Percentiles rank a stretch among this genome's conserved stretches.
These are phyloP conservation scores for Coffea eugenioides DNA, from an alignment of 257 asterid genomes.

Conservation along the genomic window DNA sequence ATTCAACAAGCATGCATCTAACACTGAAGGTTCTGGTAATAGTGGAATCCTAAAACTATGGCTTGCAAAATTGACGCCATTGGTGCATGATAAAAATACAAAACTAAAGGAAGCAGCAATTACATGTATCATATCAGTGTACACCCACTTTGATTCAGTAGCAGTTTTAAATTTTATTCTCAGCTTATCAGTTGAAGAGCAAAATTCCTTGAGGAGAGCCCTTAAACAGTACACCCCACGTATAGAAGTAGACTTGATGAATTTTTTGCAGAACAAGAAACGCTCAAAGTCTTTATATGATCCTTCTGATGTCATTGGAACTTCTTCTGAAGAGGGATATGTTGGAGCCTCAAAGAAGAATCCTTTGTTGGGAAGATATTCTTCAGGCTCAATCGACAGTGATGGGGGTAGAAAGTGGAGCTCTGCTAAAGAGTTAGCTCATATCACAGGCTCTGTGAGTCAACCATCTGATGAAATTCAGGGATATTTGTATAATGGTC, in stretches of 20 bases:
- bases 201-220: conserved; percentile 89
- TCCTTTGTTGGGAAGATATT: conserved; percentile 78
- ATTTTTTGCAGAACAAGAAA: conserved; percentile 83
- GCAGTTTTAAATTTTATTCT: conserved; percentile 81
- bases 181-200: conserved; percentile 94
- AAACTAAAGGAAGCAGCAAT: conserved; percentile 93
- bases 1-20: conserved; percentile 75
- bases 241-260: conserved; percentile 96
- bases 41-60: conserved; percentile 90
- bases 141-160: conserved; percentile 77
- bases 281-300: conserved; percentile 88
- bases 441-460: conserved; percentile 30
- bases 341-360: conserved; percentile 63
- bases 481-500: conserved; percentile 42
- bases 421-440: conserved; percentile 39
- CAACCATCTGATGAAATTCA: conserved; percentile 56
- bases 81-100: conserved; percentile 86
- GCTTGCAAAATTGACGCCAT: conserved; percentile 88
- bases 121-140: conserved; percentile 86
- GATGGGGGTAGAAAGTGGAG: conserved; percentile 92
- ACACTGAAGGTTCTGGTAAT: conserved; percentile 78
- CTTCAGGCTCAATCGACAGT: conserved; percentile 86
- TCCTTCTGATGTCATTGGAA: conserved; percentile 80
- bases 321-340: conserved; percentile 92
- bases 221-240: conserved; percentile 98